A percentile compares a stretch with the other conserved stretches of the same genome.
phyloP scores from a whole-genome alignment of 441 rosid species.

The Biscutella laevigata region DNA sequence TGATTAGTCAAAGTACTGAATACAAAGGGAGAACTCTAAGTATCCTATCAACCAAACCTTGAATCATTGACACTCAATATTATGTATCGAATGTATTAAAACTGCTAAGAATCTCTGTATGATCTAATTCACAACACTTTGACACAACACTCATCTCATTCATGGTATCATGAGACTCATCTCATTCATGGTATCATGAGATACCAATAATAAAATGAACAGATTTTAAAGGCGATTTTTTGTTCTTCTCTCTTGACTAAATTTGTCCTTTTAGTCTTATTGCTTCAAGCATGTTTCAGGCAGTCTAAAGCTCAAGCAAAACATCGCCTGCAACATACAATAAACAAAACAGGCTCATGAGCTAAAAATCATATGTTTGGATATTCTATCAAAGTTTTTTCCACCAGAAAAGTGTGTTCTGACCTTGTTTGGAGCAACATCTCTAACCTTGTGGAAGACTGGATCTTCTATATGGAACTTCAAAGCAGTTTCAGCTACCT shows the following conservation, averaged over 20 bases:
- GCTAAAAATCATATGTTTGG: not conserved
- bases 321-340: slow-evolving; percentile 66
- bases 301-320: slow-evolving; percentile 80
- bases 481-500: slow-evolving; percentile 69
- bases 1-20: not conserved
- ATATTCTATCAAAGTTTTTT: not conserved
- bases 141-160: not conserved
- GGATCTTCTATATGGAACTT: slow-evolving; percentile 46
- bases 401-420: slow-evolving; percentile 22
- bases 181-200: not conserved
- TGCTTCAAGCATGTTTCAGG: slow-evolving; percentile 62
- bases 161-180: too few species aligned
- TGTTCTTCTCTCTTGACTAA: not conserved
- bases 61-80: not conserved
- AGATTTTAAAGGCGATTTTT: not conserved
- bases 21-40: not conserved
- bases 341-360: not conserved
- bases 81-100: not conserved
- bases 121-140: not conserved
- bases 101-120: not conserved
- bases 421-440: slow-evolving; percentile 98
- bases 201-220: not conserved
- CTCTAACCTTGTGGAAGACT: slow-evolving; percentile 70
- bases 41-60: too few species aligned
- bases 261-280: slow-evolving; percentile 7